A percentile compares a stretch with the other conserved stretches of the same genome.
These are phyloP conservation scores for Tolypocladium tundrense DNA, from an alignment of 2,329 filamentous ascomycete species.

Conservation along the genomic window DNA sequence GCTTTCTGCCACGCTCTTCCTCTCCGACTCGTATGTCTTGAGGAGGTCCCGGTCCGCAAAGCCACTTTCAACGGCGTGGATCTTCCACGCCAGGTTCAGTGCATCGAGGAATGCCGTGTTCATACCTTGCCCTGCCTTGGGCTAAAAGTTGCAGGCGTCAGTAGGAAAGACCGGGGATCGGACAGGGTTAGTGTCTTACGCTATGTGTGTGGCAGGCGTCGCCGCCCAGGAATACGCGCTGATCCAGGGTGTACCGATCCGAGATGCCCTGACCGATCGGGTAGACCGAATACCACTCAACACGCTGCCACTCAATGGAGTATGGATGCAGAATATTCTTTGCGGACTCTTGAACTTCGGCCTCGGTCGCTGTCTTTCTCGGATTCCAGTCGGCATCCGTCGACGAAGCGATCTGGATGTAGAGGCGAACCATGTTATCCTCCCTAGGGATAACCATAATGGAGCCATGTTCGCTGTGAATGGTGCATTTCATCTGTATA, in stretches of 20 bases:
- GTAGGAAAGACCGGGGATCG: background rate
- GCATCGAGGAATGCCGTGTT: conserved; percentile 73
- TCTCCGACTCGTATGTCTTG: conserved; percentile 77
- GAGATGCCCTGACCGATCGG: conserved; percentile 67
- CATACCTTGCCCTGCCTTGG: conserved; percentile 72
- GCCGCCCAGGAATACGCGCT: conserved; percentile 64
- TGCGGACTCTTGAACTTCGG: conserved; percentile 54
- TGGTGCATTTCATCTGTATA: conserved; percentile 58
- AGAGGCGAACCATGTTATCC: conserved; percentile 56
- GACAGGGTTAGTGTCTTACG: conserved; percentile 27
- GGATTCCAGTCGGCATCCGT: conserved; percentile 52
- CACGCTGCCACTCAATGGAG: conserved; percentile 53
- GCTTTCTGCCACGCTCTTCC: conserved; percentile 74
- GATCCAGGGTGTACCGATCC: conserved; percentile 55
- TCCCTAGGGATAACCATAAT: conserved; percentile 74
- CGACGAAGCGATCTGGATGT: conserved; percentile 57
- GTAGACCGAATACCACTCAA: conserved; percentile 70
- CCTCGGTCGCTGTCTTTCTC: conserved; percentile 50
- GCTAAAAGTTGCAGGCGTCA: conserved; percentile 35
- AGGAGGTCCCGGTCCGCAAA: conserved; percentile 68
- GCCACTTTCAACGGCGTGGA: conserved; percentile 78
- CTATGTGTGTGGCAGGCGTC: conserved; percentile 76
- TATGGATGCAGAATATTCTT: conserved; percentile 58
- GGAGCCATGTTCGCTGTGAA: conserved; percentile 63
- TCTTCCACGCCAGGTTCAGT: conserved; percentile 90